Evolutionary conservation across 257 asterid species (phyloP).

Genomic region (Nicotiana otophora): DNA sequence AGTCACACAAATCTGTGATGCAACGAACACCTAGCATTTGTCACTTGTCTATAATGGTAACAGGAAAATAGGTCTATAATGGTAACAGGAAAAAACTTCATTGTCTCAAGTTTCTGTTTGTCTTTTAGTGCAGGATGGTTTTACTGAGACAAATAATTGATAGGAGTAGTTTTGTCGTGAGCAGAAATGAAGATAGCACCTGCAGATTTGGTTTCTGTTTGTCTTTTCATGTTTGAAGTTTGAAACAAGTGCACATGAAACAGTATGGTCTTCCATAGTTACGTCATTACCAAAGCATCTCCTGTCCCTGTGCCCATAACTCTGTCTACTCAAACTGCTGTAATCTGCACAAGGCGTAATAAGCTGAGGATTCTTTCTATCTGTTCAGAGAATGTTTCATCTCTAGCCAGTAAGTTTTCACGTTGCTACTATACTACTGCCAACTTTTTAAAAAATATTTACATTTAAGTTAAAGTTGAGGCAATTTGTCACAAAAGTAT

Average conservation of each 20-base stretch:
- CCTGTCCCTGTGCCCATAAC: conserved; percentile 26
- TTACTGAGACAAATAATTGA: neutral
- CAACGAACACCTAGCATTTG: neutral
- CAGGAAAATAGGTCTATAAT: neutral
- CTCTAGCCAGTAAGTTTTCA: neutral
- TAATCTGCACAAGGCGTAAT: neutral
- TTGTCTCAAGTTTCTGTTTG: neutral
- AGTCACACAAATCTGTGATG: neutral
- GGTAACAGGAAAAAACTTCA: neutral
- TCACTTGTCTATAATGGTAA: neutral
- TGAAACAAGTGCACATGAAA: conserved; percentile 11
- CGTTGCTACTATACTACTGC: neutral
- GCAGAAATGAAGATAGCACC: neutral
- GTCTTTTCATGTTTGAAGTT: conserved; percentile 6
- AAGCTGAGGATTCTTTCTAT: conserved; percentile 2
- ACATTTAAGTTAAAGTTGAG: neutral
- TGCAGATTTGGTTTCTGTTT: neutral
- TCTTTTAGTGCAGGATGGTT: neutral
- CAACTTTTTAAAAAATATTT: too few relatives aligned
- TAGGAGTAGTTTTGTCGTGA: neutral
- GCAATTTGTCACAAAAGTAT: neutral
- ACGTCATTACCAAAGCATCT: conserved; percentile 14
- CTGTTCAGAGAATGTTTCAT: conserved; percentile 22
- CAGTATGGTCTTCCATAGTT: neutral
- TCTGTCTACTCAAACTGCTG: neutral